Base-by-base conservation (phyloP, 164 flowering plant genomes). In the Macadamia tetraphylla region DNA sequence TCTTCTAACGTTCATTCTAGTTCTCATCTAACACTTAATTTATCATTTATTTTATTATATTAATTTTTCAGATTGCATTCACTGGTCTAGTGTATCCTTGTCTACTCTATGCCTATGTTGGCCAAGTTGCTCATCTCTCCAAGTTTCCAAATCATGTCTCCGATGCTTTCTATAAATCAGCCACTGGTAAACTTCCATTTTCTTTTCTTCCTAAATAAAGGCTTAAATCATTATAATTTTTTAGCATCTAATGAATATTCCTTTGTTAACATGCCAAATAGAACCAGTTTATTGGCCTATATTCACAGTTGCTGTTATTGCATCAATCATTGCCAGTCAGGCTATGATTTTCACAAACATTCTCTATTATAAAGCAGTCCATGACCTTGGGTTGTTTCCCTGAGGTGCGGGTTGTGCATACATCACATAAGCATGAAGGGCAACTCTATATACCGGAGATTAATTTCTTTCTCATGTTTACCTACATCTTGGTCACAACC, bases 371-470 rank as follows among this genome's bases (percentile, higher is more conserved):
- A 13, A 70, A 74, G 63, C 73, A 70, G 67, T 61, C 73, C 0
- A 61, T 74, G 70, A 61, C 77, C 0, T 51, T 70, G 63, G 77
- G 77, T 18, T 74, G 77, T 67, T 74, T 74, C 63, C 77, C 77
- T 12, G 40, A 73, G 17, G 77, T 74, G 9, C 53, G 70, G 70
- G 59, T 74, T 30, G 29, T 74, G 48, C 77, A 74, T 62, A 70
- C 77, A 31, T 74, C 77, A 0, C 64, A 66, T 59, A 65, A 56
- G 58, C 73, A 74, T 70, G 77, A 74, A 66, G 77, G 77, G 43
- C 77, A 74, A 55, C 70, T 74, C 12, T 70, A 74, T 17, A 70
- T 75, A 29, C 78, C 78, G 12, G 78, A 75, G 67, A 68, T 71
- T 49, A 75, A 75, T 35, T 75, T 63, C 69, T 40, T 75, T 30